Conservation (phyloP, 2,329 filamentous ascomycete genomes). For the Polychaeton citri region DNA sequence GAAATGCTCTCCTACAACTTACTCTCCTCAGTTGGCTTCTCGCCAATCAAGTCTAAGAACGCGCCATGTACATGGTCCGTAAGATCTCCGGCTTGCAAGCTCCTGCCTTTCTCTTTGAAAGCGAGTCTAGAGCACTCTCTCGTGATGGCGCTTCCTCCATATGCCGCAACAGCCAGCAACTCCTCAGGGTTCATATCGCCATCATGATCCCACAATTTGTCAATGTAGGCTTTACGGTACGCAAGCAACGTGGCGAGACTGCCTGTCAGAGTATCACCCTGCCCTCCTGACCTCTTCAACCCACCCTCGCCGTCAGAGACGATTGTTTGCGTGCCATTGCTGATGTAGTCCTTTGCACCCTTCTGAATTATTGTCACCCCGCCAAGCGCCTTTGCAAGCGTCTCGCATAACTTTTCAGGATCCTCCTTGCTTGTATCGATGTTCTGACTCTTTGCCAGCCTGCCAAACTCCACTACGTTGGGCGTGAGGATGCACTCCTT, state of each 20-base stretch:
- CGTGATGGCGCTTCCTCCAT: constrained; percentile 76
- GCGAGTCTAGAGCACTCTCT: constrained; percentile 81
- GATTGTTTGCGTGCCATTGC: constrained; percentile 63
- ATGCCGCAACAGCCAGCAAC: constrained; percentile 63
- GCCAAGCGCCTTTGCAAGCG: constrained; percentile 61
- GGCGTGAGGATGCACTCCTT: constrained; percentile 78
- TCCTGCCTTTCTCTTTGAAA: constrained; percentile 72
- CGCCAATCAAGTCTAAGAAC: constrained; percentile 69
- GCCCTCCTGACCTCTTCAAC: constrained; percentile 79
- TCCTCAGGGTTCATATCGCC: constrained; percentile 42
- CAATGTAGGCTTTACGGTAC: constrained; percentile 78
- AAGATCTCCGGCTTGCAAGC: constrained; percentile 82
- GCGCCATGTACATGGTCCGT: constrained; percentile 79
- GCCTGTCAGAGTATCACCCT: constrained; percentile 90
- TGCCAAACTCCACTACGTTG: constrained; percentile 83
- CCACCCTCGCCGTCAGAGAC: constrained; percentile 68
- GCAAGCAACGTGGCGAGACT: constrained; percentile 76
- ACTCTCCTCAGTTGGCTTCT: constrained; percentile 28
- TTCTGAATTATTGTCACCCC: constrained; percentile 91
- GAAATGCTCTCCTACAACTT: constrained; percentile 9
- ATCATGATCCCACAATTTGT: constrained; percentile 59
- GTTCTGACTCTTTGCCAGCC: constrained; percentile 62
- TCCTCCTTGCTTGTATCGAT: constrained; percentile 44
- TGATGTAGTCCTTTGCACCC: constrained; percentile 68
- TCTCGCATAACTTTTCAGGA: constrained; percentile 47